Evolutionary conservation across 1,284 basidiomycete genomes (phyloP).

Genomic region (Sporisorium sorghi): DNA sequence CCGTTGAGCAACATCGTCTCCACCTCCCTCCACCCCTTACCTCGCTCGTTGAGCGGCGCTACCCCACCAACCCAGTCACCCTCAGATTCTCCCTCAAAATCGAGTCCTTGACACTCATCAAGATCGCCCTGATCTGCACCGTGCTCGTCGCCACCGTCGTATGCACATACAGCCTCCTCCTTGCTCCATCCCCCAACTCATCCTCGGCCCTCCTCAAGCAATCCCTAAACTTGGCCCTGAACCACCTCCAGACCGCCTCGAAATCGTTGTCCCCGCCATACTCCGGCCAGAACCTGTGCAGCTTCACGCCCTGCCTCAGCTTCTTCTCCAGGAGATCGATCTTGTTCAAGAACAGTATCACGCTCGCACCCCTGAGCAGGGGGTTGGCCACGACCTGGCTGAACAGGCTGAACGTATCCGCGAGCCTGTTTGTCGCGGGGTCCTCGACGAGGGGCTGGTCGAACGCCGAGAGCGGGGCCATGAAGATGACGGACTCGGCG

Average conservation of each 20-base stretch:
- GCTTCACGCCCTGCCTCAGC: slow-evolving; percentile 17
- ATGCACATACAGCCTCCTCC: slow-evolving; percentile 54
- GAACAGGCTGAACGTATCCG: slow-evolving; percentile 49
- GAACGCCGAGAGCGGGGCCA: slow-evolving; percentile 57
- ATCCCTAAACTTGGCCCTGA: slow-evolving; percentile 43
- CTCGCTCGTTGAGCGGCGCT: no score
- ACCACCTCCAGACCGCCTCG: slow-evolving; percentile 56
- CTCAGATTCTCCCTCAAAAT: slow-evolving; percentile 46
- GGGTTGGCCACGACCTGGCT: slow-evolving; percentile 39
- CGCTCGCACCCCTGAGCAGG: slow-evolving; percentile 29
- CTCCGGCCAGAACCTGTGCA: slow-evolving; percentile 33
- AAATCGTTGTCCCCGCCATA: slow-evolving; percentile 52
- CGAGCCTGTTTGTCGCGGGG: slow-evolving; percentile 35
- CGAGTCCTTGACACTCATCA: slow-evolving; percentile 55
- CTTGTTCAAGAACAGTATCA: slow-evolving; percentile 62
- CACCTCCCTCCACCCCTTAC: no score
- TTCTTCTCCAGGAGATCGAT: slow-evolving; percentile 54
- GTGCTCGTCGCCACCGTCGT: slow-evolving; percentile 57
- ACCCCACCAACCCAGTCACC: slow-evolving; percentile 36
- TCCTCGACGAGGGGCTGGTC: slow-evolving; percentile 56
- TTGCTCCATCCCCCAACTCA: slow-evolving; percentile 3
- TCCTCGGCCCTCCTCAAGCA: slow-evolving; percentile 17
- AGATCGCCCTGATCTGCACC: slow-evolving; percentile 51
- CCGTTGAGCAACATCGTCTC: no score
- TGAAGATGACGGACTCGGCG: slow-evolving; percentile 50